Conservation (phyloP, 192 early-diverging fungal species). For the Mortierella hygrophila region DNA sequence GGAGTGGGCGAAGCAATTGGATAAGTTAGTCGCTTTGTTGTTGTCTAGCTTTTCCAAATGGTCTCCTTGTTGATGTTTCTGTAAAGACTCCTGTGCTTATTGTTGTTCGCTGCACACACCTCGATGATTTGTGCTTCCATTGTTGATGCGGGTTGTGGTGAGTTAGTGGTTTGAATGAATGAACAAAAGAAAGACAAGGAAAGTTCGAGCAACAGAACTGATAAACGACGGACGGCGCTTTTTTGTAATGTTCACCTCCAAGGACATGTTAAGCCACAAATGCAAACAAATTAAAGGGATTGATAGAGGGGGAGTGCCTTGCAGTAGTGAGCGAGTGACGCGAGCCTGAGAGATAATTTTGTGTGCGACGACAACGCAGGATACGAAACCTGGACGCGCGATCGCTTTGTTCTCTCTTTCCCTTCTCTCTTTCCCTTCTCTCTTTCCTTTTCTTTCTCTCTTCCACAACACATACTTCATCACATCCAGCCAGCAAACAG, state of each 20-base stretch:
- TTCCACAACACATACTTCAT: neutral
- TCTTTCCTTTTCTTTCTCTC: neutral
- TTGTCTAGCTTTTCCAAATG: neutral
- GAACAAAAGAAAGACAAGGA: neutral
- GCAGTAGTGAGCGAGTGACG: neutral
- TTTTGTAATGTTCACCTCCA: neutral
- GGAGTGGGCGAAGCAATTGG: conserved; percentile 30
- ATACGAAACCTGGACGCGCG: neutral
- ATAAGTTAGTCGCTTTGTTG: neutral
- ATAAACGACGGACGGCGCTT: neutral
- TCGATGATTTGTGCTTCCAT: conserved; percentile 53
- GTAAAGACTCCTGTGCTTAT: neutral
- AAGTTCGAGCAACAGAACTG: neutral
- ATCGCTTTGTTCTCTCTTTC: neutral
- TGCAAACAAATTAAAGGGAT: conserved; percentile 3
- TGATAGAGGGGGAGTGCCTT: no score
- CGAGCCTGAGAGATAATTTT: neutral
- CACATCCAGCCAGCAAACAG: neutral
- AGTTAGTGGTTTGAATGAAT: neutral
- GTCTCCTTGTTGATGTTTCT: neutral
- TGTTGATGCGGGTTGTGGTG: neutral
- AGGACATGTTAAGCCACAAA: conserved; percentile 12
- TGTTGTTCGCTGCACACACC: conserved; percentile 1
- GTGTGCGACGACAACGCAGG: neutral
- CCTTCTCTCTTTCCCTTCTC: neutral